Conservation (phyloP, 2,329 filamentous ascomycete species). For the Chrysoporthe puriensis region DNA sequence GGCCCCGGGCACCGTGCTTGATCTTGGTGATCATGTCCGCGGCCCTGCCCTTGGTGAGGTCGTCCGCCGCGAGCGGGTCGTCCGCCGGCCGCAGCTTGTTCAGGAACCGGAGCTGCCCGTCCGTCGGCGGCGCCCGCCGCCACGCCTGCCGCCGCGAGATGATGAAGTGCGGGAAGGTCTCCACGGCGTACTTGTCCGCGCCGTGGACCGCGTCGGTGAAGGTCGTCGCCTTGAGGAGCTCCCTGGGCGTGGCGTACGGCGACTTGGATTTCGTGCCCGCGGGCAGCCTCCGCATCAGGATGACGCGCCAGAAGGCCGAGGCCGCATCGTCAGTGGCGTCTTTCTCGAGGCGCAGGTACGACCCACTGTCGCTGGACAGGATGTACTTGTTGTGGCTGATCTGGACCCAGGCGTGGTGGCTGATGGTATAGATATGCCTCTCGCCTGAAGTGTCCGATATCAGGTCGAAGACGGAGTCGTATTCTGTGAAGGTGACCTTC, state of each 20-base stretch:
- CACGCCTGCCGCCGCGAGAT: conserved; percentile 70
- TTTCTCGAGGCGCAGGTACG: conserved; percentile 59
- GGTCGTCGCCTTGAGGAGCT: conserved; percentile 66
- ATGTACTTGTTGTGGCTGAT: conserved; percentile 72
- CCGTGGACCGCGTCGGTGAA: conserved; percentile 80
- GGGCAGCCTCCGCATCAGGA: conserved; percentile 54
- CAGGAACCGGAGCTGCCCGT: conserved; percentile 69
- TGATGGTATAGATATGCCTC: conserved; percentile 75
- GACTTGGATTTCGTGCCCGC: conserved; percentile 47
- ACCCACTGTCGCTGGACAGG: conserved; percentile 67
- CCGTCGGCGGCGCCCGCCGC: conserved; percentile 68
- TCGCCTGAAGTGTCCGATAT: conserved; percentile 82
- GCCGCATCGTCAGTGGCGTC: conserved; percentile 38
- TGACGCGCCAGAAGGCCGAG: conserved; percentile 45
- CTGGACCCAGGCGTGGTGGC: conserved; percentile 80
- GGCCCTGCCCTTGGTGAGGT: conserved; percentile 79
- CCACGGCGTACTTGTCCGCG: conserved; percentile 77
- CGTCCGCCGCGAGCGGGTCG: conserved; percentile 56
- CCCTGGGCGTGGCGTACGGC: conserved; percentile 70
- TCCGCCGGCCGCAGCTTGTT: conserved; percentile 64
- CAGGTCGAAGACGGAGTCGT: conserved; percentile 88
- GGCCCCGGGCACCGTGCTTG: conserved; percentile 76
- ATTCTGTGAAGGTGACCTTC: conserved; percentile 81
- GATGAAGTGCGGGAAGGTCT: conserved; percentile 67
- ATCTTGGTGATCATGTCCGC: conserved; percentile 92